Base-by-base conservation (phyloP, 768 basidiomycete species). In the Leucocoprinus leucothites region DNA sequence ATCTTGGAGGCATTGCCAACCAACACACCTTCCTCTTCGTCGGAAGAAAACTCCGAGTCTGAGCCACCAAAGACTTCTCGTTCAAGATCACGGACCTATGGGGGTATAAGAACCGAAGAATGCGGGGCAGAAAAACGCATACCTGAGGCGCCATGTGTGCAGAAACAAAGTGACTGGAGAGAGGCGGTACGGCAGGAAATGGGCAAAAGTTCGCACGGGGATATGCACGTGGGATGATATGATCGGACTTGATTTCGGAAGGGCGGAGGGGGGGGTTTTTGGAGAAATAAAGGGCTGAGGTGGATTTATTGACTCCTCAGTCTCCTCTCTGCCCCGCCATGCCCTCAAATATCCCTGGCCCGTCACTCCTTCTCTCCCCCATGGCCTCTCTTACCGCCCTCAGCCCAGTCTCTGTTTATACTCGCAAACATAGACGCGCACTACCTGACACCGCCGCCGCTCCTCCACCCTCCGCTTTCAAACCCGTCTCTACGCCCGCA, bases 51-150 rank as follows among this genome's bases (percentile, higher is more conserved):
- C 58, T 95, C 93, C 2, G 91, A 91, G 63, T 89, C 89, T 16
- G 85, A 87, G 36, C 87, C 87, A 58, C 89, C 91, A 64, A 93
- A 94, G 55, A 92, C 86, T 63, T 87, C 85, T 48, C 82, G 84
- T 55, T 81, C 85, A 31, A 86, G 82, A 49, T 76, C 72, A 49
- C 61, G 63, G 25, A 61, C 60, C 64, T 55, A 19, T 2, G 38
- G 1, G 46, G 63, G 8, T 68, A 57, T 25, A 6, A 11, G 18
- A 13, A 18, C 19, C 24, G 45, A 46, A 9, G 9, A 24, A 35
- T 7, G 36, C 26, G 31, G 18, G 46, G 41, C 46, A 34, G 22
- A 47, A 9, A 41, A 11, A 58, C 64, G 8, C n/a, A n/a, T 58
- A 68, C 65, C 63, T 53, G 51, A 9, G 51, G 44, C 36, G 52